Conservation (phyloP, 2,329 filamentous ascomycete species). For the Fusarium sp. region DNA sequence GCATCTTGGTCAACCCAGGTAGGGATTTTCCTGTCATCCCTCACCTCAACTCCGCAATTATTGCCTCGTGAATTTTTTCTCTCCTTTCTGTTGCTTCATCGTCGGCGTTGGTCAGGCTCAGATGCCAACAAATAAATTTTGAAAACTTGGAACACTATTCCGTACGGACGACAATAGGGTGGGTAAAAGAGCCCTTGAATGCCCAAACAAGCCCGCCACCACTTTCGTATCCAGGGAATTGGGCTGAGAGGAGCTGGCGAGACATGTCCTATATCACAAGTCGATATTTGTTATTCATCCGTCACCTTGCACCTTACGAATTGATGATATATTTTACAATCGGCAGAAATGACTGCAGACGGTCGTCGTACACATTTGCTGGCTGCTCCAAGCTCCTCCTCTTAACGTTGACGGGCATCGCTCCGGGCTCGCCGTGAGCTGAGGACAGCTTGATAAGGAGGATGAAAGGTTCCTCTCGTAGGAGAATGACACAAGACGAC, state of each 20-base stretch:
- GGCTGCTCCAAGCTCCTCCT: not conserved
- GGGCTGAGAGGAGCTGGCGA: constrained; percentile 13
- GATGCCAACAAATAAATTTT: constrained; percentile 3
- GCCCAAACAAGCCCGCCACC: constrained; percentile 25
- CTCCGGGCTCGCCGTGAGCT: constrained; percentile 14
- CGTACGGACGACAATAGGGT: constrained; percentile 6
- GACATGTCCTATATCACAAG: constrained; percentile 17
- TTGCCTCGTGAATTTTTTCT: constrained; percentile 15
- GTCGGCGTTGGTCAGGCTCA: constrained; percentile 9
- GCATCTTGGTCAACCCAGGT: constrained; percentile 16
- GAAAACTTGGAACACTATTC: not conserved
- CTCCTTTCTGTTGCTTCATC: constrained; percentile 16
- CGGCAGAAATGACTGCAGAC: constrained; percentile 1
- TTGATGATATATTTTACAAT: not conserved
- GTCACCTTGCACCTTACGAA: not conserved
- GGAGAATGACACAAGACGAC: constrained; percentile 4
- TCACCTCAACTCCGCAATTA: constrained; percentile 31
- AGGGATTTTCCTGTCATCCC: constrained; percentile 27
- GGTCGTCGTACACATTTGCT: not conserved
- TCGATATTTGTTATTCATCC: constrained; percentile 2
- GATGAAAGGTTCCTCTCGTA: constrained; percentile 12
- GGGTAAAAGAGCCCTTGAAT: not conserved
- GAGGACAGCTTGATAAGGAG: constrained; percentile 16
- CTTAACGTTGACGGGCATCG: not conserved
- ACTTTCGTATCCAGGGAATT: constrained; percentile 32